Evolutionary conservation across 352 stramenopile species (phyloP).

Genomic region (Phytophthora meadii): DNA sequence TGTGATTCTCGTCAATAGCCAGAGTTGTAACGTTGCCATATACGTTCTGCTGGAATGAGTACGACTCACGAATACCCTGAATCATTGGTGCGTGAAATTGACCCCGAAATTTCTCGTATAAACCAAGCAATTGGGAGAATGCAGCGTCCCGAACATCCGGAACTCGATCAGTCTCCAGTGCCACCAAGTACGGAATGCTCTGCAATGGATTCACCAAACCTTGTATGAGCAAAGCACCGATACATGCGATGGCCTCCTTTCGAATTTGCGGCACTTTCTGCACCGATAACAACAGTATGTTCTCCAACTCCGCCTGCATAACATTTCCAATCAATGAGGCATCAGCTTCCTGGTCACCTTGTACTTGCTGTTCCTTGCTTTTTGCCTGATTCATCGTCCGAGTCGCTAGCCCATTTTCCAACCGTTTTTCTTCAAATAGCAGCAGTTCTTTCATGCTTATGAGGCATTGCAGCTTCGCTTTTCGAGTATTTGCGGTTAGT

Average conservation of each 20-base stretch:
- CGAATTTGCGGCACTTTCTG: constrained; percentile 69
- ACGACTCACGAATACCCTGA: constrained; percentile 67
- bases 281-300: constrained; percentile 63
- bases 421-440: constrained; percentile 68
- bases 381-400: constrained; percentile 59
- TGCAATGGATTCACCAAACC: constrained; percentile 80
- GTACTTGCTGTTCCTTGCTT: constrained; percentile 78
- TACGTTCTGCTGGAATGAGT: constrained; percentile 69
- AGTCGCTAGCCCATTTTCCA: constrained; percentile 57
- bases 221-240: constrained; percentile 74
- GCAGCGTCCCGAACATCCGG: constrained; percentile 68
- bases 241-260: constrained; percentile 70
- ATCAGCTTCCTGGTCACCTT: constrained; percentile 88
- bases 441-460: constrained; percentile 81
- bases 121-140: constrained; percentile 64
- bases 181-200: constrained; percentile 83
- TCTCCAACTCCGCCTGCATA: constrained; percentile 83
- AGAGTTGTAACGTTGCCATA: constrained; percentile 62
- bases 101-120: constrained; percentile 67
- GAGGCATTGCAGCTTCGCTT: constrained; percentile 73
- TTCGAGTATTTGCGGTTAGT: constrained; percentile 44
- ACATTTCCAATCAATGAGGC: constrained; percentile 86
- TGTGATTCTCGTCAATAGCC: constrained; percentile 72
- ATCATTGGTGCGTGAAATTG: constrained; percentile 62
- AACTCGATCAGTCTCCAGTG: constrained; percentile 79